Percentiles rank a stretch among this genome's conserved stretches.
Conservation (phyloP, 1,284 basidiomycete species). For the Naganishia sp. region DNA sequence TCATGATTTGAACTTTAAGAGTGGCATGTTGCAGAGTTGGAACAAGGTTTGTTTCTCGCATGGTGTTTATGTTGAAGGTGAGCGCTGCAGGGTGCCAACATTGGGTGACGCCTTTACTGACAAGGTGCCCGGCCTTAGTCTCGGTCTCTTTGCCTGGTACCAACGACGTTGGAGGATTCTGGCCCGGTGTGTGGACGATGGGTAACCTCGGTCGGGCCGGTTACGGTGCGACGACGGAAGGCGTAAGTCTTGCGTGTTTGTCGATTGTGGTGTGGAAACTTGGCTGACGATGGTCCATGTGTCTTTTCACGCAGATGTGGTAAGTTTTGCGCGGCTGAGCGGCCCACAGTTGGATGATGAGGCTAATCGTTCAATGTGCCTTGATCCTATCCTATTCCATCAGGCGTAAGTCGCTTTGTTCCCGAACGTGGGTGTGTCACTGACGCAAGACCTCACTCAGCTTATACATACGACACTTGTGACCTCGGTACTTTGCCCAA, state of each 20-base stretch:
- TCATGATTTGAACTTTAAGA: conserved; percentile 73
- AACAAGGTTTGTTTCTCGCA: conserved; percentile 56
- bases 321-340: conserved; percentile 1
- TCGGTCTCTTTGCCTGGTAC: conserved; percentile 48
- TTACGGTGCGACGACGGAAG: conserved; percentile 46
- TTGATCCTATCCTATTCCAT: not conserved
- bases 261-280: not conserved
- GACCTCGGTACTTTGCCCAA: conserved; percentile 50
- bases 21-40: conserved; percentile 59
- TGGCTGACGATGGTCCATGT: not conserved
- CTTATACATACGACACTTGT: conserved; percentile 53
- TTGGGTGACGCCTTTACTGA: conserved; percentile 4
- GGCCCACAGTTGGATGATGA: not conserved
- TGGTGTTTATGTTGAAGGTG: conserved; percentile 49
- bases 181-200: conserved; percentile 58
- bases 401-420: not conserved
- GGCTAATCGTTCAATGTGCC: not conserved
- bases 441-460: conserved; percentile 32
- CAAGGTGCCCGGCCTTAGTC: conserved; percentile 30
- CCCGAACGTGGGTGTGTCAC: no score
- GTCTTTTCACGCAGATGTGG: conserved; percentile 17
- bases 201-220: conserved; percentile 56
- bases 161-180: conserved; percentile 54
- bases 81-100: not conserved
- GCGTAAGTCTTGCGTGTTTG: conserved; percentile 31